Conservation (phyloP, 768 basidiomycete species). For the Agrocybe chaxingu region DNA sequence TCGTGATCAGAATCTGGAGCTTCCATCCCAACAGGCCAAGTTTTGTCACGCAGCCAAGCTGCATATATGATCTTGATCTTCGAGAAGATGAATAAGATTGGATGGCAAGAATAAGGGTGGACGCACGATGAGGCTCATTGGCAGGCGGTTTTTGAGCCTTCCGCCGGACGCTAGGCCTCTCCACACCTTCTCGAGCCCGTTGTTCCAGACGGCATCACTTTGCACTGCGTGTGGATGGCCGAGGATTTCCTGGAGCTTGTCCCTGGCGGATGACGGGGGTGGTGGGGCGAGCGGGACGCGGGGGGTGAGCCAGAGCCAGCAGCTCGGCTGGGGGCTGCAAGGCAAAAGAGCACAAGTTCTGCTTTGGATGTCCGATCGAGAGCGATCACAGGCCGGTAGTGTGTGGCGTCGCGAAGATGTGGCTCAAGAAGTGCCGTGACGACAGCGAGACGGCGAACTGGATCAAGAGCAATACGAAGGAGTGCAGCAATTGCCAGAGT, state of each 20-base stretch:
- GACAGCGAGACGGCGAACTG: slow-evolving; percentile 99
- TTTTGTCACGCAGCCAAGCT: slow-evolving; percentile 73
- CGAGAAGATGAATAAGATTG: slow-evolving; percentile 13
- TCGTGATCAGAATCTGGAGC: slow-evolving; percentile 66
- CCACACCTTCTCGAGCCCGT: slow-evolving; percentile 61
- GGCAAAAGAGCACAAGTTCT: slow-evolving; percentile 74
- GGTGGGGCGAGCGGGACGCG: slow-evolving; percentile 17
- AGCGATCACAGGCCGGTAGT: slow-evolving; percentile 90
- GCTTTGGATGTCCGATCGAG: slow-evolving; percentile 91
- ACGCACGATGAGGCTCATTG: slow-evolving; percentile 63
- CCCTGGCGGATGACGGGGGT: slow-evolving; percentile 33
- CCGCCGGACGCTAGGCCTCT: slow-evolving; percentile 57
- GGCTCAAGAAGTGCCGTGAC: slow-evolving; percentile 96
- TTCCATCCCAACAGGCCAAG: slow-evolving; percentile 64
- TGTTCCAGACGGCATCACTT: slow-evolving; percentile 52
- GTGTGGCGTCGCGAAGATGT: slow-evolving; percentile 85
- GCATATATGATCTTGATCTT: slow-evolving; percentile 74
- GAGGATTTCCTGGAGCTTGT: slow-evolving; percentile 51
- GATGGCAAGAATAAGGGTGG: slow-evolving; percentile 5
- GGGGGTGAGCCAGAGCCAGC: slow-evolving; percentile 53
- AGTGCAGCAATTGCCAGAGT: slow-evolving; percentile 92
- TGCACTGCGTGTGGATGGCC: slow-evolving; percentile 42
- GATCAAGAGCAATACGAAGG: slow-evolving; percentile 99
- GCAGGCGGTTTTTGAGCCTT: slow-evolving; percentile 55
- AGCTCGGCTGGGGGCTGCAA: slow-evolving; percentile 24